A percentile compares a stretch with the other conserved stretches of the same genome.
These are phyloP conservation scores for Pestalotiopsis sp. DNA, from an alignment of 2,329 filamentous ascomycete genomes.

Conservation along the genomic window DNA sequence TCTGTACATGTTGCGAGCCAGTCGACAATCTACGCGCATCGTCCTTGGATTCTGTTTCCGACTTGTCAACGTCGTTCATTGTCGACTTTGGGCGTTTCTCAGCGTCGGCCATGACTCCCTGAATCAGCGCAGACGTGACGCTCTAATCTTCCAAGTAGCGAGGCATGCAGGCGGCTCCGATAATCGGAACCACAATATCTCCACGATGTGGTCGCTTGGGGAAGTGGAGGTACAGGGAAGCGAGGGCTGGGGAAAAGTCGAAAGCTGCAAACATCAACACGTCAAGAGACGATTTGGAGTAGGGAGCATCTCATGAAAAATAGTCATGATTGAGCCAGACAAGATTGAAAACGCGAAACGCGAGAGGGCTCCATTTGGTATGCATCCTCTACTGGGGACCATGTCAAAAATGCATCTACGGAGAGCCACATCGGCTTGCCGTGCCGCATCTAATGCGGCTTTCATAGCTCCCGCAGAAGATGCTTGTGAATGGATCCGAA, in stretches of 20 bases:
- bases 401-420: background rate
- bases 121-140: background rate
- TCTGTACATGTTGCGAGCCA: background rate
- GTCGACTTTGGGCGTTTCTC: background rate
- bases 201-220: background rate
- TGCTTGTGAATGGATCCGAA: background rate
- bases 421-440: background rate
- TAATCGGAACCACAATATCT: background rate
- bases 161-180: background rate
- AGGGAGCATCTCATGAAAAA: background rate
- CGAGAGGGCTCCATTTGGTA: background rate
- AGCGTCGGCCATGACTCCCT: background rate
- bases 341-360: background rate
- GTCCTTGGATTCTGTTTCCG: background rate
- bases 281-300: background rate
- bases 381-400: background rate
- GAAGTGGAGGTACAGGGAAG: background rate
- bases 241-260: background rate
- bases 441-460: background rate
- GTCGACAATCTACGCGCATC: background rate
- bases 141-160: background rate
- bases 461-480: background rate
- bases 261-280: background rate
- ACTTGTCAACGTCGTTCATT: background rate
- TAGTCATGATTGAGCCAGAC: background rate